Evolutionary conservation across 140 eudicot genomes (phyloP), one percentile per base, ranked within the genome.

Genomic region (Erigeron philadelphicus): DNA sequence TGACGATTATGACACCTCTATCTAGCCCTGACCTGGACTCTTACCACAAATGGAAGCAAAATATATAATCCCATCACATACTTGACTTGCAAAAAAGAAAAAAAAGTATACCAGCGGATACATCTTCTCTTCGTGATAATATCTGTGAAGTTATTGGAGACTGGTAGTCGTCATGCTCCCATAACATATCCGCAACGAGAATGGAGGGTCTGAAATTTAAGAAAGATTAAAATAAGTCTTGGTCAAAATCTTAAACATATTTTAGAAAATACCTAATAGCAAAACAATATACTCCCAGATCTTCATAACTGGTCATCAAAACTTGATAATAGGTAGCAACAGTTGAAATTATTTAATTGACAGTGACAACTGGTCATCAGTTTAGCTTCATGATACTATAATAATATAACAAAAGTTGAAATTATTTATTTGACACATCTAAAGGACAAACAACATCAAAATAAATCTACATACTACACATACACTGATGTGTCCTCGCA

Each of bases 401-500:
- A 58, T 11, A 67, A 3, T 66, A 4, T 15, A 42, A 54, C 35
- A 11, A 25, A 56, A 10, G 72, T 53, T 45, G 8, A 55, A 66
- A 75, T 71, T n/a, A 17, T 18, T 41, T 50, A 72, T 72, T 41
- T 7, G 23, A 3, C n/a, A 65, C 13, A 13, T 45, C 7, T 9
- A 48, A 48, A 0, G n/a, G 21, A 72, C 2, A 73, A 62, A 64
- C 19, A 13, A 11, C 11, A 72, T 18, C 5, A 1, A 19, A 41
- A 40, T 49, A 60, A 18, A 6, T 46, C 0, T 50, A 44, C 52
- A 45, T 31, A 23, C 41, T 42, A 72, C 57, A 80, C 97, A 57
- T 86, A 94, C 99, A 89, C 71, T 67, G 97, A 80, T 57, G 97
- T 89, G 75, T 94, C 99, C 68, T 81, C 80, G 72, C 89, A 81